Evolutionary conservation across 2,329 filamentous ascomycete species (phyloP).

Genomic region (Elsinoe australis): DNA sequence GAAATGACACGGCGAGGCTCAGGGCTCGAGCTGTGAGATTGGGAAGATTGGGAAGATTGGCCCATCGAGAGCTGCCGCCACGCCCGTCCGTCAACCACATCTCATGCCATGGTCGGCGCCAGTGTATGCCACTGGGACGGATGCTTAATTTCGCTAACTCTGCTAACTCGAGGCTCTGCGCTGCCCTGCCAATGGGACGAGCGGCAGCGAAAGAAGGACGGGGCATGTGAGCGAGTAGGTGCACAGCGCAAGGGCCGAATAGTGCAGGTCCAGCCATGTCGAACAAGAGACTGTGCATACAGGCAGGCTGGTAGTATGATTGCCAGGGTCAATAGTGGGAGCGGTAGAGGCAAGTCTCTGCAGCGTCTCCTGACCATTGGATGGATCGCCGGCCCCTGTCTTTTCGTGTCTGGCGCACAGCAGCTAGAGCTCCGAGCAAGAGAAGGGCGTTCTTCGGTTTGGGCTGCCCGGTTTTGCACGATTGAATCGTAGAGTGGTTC

Average conservation of each 20-base stretch:
- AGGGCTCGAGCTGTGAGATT: not conserved
- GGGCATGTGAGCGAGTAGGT: not conserved
- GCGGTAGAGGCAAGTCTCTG: too few relatives aligned
- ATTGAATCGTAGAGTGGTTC: not conserved
- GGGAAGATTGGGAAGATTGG: not conserved
- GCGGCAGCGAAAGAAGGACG: too few relatives aligned
- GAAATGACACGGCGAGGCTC: not conserved
- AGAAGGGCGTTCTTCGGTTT: not conserved
- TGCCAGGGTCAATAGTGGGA: too few relatives aligned
- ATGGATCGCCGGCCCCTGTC: not conserved
- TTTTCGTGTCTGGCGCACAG: not conserved
- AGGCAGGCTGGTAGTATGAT: too few relatives aligned
- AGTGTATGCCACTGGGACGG: not conserved
- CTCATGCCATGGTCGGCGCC: too few relatives aligned
- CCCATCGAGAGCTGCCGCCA: not conserved
- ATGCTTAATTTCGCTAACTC: not conserved
- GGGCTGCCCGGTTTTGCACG: not conserved
- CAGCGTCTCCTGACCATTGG: not conserved
- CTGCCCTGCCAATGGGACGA: not conserved
- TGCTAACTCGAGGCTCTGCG: too few relatives aligned
- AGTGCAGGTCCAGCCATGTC: not conserved
- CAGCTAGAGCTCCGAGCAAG: too few relatives aligned
- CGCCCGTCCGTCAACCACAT: not conserved
- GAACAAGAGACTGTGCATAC: not conserved
- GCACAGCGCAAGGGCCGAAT: not conserved